Evolutionary conservation across 495 filamentous ascomycete genomes (phyloP).

Genomic region (Terfezia boudieri): DNA sequence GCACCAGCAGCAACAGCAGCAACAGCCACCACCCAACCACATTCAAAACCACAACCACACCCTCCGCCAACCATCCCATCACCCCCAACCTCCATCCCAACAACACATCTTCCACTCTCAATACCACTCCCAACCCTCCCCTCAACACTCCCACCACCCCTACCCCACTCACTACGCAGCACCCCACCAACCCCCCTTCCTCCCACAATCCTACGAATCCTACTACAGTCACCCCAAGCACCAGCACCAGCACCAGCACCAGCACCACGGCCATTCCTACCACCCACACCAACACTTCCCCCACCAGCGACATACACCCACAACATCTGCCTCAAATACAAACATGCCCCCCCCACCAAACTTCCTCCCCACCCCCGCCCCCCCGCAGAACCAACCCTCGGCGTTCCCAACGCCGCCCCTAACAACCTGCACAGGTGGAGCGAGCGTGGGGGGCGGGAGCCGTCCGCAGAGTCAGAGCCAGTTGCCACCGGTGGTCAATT

Average conservation of each 20-base stretch:
- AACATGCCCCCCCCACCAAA: too few relatives aligned
- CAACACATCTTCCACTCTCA: not conserved
- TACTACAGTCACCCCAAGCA: not conserved
- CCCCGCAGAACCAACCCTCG: not conserved
- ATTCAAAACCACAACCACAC: not conserved
- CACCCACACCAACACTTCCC: not conserved
- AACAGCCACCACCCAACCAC: not conserved
- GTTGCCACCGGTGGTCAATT: too few relatives aligned
- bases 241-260: not conserved
- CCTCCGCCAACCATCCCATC: not conserved
- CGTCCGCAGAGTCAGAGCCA: too few relatives aligned
- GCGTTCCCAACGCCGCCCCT: not conserved
- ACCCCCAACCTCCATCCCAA: not conserved
- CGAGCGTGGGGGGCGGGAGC: too few relatives aligned
- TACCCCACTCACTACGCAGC: not conserved
- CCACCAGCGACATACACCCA: not conserved
- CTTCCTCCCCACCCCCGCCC: too few relatives aligned
- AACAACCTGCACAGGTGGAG: not conserved
- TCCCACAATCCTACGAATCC: not conserved
- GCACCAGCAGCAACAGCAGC: not conserved
- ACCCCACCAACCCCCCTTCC: not conserved
- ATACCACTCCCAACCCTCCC: not conserved
- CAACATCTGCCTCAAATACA: not conserved
- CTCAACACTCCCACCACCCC: not conserved
- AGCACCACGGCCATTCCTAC: not conserved